Base-by-base conservation (phyloP, 163 green algal species). In the Chlamydomonas reinhardtii region DNA sequence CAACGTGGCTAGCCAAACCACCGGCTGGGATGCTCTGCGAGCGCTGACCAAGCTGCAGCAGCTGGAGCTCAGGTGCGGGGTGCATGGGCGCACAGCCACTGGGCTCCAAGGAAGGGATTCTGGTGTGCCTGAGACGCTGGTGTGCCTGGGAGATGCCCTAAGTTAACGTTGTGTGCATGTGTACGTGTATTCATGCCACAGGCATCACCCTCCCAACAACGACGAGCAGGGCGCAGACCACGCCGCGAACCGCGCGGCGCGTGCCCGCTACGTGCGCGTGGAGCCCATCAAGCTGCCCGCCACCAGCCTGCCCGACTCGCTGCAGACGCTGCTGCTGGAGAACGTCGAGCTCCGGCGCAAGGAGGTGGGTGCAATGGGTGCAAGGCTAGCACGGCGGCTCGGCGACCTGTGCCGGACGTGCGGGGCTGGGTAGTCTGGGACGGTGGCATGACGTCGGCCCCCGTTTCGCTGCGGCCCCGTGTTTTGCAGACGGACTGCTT, bases 31-130 rank as follows among this genome's bases (percentile, higher is more conserved):
- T 59, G 6, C 70, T 19, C 37, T 87, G 17, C 48, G 27, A 6
- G 52, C n/a, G 70, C 81, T 87, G 25, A 80, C 71, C 56, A 80
- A 72, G 71, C 70, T 87, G 81, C 81, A 87, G 70, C 81, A 87
- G 71, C 81, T 87, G 35, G 81, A 87, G 70, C 81, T 87, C 29
- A 79, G 79, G 79, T 85, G 32, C 4, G 73, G 15, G 43, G 39
- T 14, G 16, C 39, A n/a, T n/a, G n/a, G n/a, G n/a, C n/a, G n/a
- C n/a, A n/a, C n/a, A n/a, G n/a, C n/a, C n/a, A n/a, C n/a, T n/a
- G n/a, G n/a, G n/a, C n/a, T n/a, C n/a, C n/a, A n/a, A n/a, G n/a
- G n/a, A n/a, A n/a, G n/a, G n/a, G n/a, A n/a, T n/a, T n/a, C n/a
- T n/a, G n/a, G n/a, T n/a, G n/a, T n/a, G n/a, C n/a, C n/a, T n/a